These are phyloP conservation scores for Penicillium turbatum DNA, from an alignment of 495 filamentous ascomycete species.

Conservation along the genomic window DNA sequence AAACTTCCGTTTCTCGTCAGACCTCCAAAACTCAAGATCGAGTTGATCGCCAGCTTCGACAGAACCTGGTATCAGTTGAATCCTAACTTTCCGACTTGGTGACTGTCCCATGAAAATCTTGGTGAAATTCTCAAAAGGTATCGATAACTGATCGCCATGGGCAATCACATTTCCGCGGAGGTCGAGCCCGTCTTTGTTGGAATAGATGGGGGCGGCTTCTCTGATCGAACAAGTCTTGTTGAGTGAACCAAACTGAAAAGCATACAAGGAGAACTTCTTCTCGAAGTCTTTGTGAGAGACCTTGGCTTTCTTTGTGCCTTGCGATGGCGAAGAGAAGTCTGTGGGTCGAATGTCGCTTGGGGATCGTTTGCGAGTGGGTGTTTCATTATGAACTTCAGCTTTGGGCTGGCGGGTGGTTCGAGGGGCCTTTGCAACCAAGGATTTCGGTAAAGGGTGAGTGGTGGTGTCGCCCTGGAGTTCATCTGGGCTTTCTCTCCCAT, in stretches of 20 bases:
- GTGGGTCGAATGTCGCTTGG: conserved; percentile 34
- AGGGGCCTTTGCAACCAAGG: conserved; percentile 3
- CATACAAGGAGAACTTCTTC: conserved; percentile 1
- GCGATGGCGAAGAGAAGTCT: conserved; percentile 18
- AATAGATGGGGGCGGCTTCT: conserved; percentile 12
- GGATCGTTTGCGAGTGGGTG: conserved; percentile 18
- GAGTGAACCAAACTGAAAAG: conserved; percentile 22
- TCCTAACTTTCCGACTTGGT: conserved; percentile 32
- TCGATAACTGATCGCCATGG: background rate
- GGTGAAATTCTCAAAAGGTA: conserved; percentile 22
- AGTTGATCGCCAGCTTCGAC: conserved; percentile 18
- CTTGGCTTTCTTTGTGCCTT: conserved; percentile 18
- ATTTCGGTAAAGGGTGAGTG: conserved; percentile 21
- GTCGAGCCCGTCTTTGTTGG: conserved; percentile 8
- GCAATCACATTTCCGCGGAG: conserved; percentile 5
- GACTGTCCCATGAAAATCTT: conserved; percentile 17
- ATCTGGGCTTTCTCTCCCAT: conserved; percentile 39
- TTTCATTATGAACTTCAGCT: background rate
- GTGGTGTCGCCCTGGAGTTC: conserved; percentile 42
- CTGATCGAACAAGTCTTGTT: conserved; percentile 8
- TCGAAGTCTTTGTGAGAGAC: conserved; percentile 9
- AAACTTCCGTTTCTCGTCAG: conserved; percentile 21
- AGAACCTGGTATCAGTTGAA: conserved; percentile 26
- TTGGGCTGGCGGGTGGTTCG: background rate
- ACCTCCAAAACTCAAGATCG: conserved; percentile 36